Evolutionary conservation across 371 early-diverging fungal species (phyloP), one percentile per base, ranked within the genome.

Genomic region (Lichtheimia ornata): DNA sequence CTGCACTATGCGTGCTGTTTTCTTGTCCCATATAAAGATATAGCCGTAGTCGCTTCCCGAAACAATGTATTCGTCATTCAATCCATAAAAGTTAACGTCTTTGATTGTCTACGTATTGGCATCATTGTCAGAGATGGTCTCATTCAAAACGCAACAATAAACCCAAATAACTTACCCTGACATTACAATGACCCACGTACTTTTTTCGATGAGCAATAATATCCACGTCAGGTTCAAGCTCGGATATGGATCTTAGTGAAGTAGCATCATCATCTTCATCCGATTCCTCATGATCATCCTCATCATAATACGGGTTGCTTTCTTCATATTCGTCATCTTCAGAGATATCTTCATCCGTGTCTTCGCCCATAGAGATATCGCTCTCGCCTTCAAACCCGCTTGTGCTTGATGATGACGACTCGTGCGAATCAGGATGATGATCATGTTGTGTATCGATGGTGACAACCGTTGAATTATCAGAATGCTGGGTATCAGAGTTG

Each of bases 21-120:
- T 63, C 64, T 88, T 88, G 63, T 89, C 84, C 93, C 93, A 94
- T 53, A 93, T 70, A 64, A 87, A 91, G 6, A 88, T 60, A 24
- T 81, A 75, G 2, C 94, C 92, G 63, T 90, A 92, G 61, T 94
- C 94, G 1, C 88, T 88, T 0, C 94, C 94, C 2, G 90, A 89
- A 41, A 88, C 82, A 28, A 94, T 72, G 57, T 88, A 92, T 57
- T 84, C 84, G 58, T 86, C 88, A 42, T 84, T 67, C 0, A 76
- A 74, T 0, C 91, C 91, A 65, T 84, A 85, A 70, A 92, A 92
- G 60, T 86, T 88, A 22, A 89, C 90, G 55, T 93, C 94, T 69
- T 95, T 95, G 49, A 90, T 72, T 0, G 91, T 91, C 72, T 87
- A 71, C 7, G 28, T 18, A 50, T 25, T 5, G 15, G 15, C 4